Percentiles rank a stretch among this genome's conserved stretches.
Conservation (phyloP, 495 filamentous ascomycete genomes). For the Tuber umbilicatum region DNA sequence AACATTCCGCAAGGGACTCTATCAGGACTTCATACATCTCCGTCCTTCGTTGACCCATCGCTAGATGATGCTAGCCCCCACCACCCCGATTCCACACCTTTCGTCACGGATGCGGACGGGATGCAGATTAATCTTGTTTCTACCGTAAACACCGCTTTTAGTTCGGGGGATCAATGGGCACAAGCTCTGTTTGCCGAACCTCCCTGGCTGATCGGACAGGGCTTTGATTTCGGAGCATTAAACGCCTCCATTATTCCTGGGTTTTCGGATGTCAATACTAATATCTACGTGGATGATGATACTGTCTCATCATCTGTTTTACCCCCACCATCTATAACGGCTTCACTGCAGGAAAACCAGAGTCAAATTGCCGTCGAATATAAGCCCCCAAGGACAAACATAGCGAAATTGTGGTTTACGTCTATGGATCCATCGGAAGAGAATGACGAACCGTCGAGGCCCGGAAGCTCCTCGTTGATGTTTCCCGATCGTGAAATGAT, state of each 20-base stretch:
- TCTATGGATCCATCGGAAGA: slow-evolving; percentile 1
- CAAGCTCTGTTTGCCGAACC: background rate
- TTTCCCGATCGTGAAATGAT: background rate
- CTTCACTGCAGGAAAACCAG: background rate
- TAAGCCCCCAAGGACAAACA: background rate
- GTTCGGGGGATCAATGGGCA: background rate
- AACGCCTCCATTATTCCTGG: slow-evolving; percentile 4
- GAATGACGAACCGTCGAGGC: background rate
- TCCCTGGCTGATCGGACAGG: background rate
- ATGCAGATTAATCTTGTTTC: background rate
- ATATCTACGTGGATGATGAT: background rate
- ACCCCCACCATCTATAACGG: background rate
- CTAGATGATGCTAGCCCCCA: slow-evolving; percentile 1
- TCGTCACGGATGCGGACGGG: background rate
- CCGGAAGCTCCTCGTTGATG: background rate
- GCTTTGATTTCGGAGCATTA: slow-evolving; percentile 3
- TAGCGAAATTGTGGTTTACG: slow-evolving; percentile 1
- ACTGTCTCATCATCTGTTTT: background rate
- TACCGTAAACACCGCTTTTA: background rate
- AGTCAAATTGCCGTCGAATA: background rate
- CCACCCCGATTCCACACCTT: background rate
- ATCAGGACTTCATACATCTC: background rate
- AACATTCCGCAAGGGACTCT: background rate
- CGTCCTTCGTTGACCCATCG: background rate
- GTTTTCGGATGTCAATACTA: background rate